Base-by-base conservation (phyloP, 208 protist species). In the Acanthamoeba royreba region DNA sequence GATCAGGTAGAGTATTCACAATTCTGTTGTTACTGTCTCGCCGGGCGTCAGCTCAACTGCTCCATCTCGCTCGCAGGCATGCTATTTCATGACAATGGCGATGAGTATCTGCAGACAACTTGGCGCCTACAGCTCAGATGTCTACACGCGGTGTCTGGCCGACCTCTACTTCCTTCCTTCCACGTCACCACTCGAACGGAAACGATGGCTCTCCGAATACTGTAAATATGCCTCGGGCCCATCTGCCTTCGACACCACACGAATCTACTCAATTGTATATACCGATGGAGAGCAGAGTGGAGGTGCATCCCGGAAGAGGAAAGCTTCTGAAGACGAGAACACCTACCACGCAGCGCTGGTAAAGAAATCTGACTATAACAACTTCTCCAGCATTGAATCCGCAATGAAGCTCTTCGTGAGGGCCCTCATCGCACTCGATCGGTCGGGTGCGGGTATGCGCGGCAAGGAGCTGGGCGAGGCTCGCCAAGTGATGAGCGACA, bases 21-120 rank as follows among this genome's bases (percentile, higher is more conserved):
- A 15, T n/a, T 15, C 69, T 9, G 15, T 38, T 42, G 17, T 47
- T 79, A 2, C 42, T 17, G n/a, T 74, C 42, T 2, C 2, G 22
- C 2, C 25, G 22, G 53, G 7, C 53, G 2, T 3, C 2, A 4
- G n/a, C n/a, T n/a, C 49, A 19, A 55, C 49, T 19, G 49, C 49
- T 25, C 49, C 49, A 55, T 19, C 9, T 19, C 19, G 49, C 9
- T 9, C 49, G 19, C 49, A 79, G 69, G 69, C 69, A 4, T 79
- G 69, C 69, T 79, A 79, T 25, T 79, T 79, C 69, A 79, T 79
- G 69, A 88, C 79, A 28, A 35, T 63, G 79, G 79, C 79, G 11
- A 88, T 88, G 79, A 88, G 49, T 28, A 88, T 88, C 46, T 88
- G 79, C 49, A 4, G 49, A n/a, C 79, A 61, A 38, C 79, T 88